Evolutionary conservation across 2,329 filamentous ascomycete species (phyloP).

Genomic region (Colletotrichum scovillei): DNA sequence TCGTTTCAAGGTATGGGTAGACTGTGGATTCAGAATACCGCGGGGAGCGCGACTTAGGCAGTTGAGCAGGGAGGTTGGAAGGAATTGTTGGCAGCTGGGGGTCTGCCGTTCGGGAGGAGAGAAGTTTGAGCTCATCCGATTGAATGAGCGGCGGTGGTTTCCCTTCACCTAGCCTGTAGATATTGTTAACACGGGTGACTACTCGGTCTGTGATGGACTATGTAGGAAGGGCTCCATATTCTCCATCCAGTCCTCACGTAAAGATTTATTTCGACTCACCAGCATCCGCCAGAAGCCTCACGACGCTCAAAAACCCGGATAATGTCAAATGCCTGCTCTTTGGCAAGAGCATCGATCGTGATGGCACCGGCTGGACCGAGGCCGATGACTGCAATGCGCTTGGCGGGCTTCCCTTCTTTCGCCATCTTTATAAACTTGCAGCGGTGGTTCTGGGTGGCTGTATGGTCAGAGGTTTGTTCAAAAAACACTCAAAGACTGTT

Average conservation of each 20-base stretch:
- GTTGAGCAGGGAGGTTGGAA: constrained; percentile 55
- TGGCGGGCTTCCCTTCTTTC: constrained; percentile 31
- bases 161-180: constrained; percentile 53
- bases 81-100: constrained; percentile 57
- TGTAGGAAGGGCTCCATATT: no score
- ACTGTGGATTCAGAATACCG: constrained; percentile 68
- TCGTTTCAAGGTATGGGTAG: constrained; percentile 73
- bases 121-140: constrained; percentile 53
- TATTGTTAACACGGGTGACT: background rate
- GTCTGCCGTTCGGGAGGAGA: constrained; percentile 63
- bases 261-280: constrained; percentile 52
- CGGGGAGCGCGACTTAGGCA: constrained; percentile 55
- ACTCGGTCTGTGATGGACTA: no score
- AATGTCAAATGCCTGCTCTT: constrained; percentile 67
- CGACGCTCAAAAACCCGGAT: constrained; percentile 73
- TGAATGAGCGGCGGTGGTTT: constrained; percentile 49
- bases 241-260: no score
- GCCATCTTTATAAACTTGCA: background rate
- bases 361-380: constrained; percentile 71
- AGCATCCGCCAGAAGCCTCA: constrained; percentile 69
- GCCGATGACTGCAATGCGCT: constrained; percentile 68
- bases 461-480: no score
- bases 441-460: no score
- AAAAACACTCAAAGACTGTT: no score
- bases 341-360: constrained; percentile 67